These are phyloP conservation scores for Mytilinidion resinicola DNA, from an alignment of 495 filamentous ascomycete genomes.

Conservation along the genomic window DNA sequence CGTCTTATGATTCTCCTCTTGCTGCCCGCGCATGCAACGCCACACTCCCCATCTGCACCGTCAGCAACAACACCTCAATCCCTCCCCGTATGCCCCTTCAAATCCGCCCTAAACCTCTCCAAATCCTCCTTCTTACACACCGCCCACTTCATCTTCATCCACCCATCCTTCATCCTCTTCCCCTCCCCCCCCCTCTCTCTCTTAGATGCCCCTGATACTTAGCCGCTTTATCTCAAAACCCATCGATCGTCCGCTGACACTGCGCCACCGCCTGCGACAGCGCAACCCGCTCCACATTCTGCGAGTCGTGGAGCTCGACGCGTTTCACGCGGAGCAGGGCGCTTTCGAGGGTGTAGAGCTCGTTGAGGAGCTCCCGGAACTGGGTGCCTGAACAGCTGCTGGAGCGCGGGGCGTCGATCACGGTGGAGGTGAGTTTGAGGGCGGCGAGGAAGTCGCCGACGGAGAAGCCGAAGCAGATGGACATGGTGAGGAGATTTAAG, in stretches of 20 bases:
- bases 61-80: conserved; percentile 29
- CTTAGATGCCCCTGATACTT: conserved; percentile 28
- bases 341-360: conserved; percentile 32
- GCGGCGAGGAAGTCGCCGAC: conserved; percentile 15
- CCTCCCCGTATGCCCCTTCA: conserved; percentile 30
- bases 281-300: conserved; percentile 11
- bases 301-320: conserved; percentile 23
- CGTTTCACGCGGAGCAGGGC: conserved; percentile 30
- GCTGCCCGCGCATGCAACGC: background rate
- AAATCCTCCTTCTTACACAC: conserved; percentile 32
- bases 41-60: conserved; percentile 22
- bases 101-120: conserved; percentile 27
- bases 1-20: background rate
- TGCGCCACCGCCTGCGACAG: conserved; percentile 28
- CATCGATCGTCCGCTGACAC: conserved; percentile 32
- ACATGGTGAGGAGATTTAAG: too few relatives aligned
- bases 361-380: conserved; percentile 25
- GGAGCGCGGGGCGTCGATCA: conserved; percentile 29
- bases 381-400: conserved; percentile 13
- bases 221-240: conserved; percentile 25
- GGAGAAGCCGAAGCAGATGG: conserved; percentile 4
- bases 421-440: background rate
- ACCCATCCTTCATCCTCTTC: conserved; percentile 15
- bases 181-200: background rate
- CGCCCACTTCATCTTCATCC: conserved; percentile 32